Conservation (phyloP, 345 rosid species). For the Brassica nigra region DNA sequence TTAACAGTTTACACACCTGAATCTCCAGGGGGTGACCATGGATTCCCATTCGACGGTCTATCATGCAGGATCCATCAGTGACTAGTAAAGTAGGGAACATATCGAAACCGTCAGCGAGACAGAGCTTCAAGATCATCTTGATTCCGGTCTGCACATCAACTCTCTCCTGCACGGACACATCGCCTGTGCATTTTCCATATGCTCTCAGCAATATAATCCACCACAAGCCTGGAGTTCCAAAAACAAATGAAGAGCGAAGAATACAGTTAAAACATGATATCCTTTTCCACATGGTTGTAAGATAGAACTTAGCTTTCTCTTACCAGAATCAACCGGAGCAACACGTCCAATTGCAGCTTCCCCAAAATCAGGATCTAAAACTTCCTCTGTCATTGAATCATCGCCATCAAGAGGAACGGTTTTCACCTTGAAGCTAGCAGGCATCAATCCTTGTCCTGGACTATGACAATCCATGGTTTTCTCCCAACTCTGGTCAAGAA, state of each 20-base stretch:
- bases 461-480: conserved; percentile 96
- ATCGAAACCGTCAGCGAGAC: conserved; percentile 97
- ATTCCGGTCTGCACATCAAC: conserved; percentile 97
- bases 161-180: conserved; percentile 83
- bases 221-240: conserved; percentile 64
- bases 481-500: conserved; percentile 82
- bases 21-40: conserved; percentile 97
- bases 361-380: conserved; percentile 93
- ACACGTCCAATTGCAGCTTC: conserved; percentile 99
- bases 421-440: conserved; percentile 92
- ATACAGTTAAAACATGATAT: neutral
- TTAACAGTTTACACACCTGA: conserved; percentile 51
- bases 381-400: conserved; percentile 77
- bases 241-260: neutral
- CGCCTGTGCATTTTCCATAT: conserved; percentile 89
- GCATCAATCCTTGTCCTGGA: conserved; percentile 98
- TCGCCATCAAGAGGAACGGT: conserved; percentile 84
- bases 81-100: conserved; percentile 95
- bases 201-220: conserved; percentile 93
- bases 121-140: conserved; percentile 81
- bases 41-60: conserved; percentile 98
- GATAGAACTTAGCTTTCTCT: conserved; percentile 1
- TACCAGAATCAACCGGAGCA: conserved; percentile 97
- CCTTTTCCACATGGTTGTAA: neutral
- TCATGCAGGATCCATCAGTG: conserved; percentile 99